These are phyloP conservation scores for Craterostigma plantagineum DNA, from an alignment of 257 asterid genomes.

Conservation along the genomic window DNA sequence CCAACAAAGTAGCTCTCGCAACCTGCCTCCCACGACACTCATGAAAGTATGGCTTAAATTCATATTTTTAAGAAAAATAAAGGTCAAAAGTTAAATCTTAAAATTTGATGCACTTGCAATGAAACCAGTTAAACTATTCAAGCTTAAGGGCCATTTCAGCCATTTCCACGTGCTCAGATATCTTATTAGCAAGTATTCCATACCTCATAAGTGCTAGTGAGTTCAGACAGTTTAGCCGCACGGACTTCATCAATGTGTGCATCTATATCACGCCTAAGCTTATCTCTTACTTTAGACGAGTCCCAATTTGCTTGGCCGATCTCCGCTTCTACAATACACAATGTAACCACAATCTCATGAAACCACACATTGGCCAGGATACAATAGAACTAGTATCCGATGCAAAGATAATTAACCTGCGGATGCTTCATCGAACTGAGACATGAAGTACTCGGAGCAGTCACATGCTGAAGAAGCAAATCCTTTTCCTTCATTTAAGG, in stretches of 20 bases:
- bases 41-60: too few relatives aligned
- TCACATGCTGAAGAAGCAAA: conserved; percentile 68
- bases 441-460: conserved; percentile 31
- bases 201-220: conserved; percentile 58
- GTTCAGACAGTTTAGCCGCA: conserved; percentile 54
- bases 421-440: conserved; percentile 54
- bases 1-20: too few relatives aligned
- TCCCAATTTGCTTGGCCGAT: conserved; percentile 87
- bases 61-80: too few relatives aligned
- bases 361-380: too few relatives aligned
- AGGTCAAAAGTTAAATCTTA: too few relatives aligned
- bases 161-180: background rate
- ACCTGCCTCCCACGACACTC: too few relatives aligned
- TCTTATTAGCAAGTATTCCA: conserved; percentile 7
- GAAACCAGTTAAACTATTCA: too few relatives aligned
- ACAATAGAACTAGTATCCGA: conserved; percentile 7
- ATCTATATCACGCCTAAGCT: conserved; percentile 78
- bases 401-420: conserved; percentile 30
- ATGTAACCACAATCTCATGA: too few relatives aligned
- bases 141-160: too few relatives aligned
- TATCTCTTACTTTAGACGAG: conserved; percentile 72
- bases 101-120: too few relatives aligned
- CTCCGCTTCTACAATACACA: conserved; percentile 26
- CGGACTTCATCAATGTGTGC: conserved; percentile 59
- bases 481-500: conserved; percentile 62